Conservation (phyloP, 805 yeast species). For the Starmerella bombi region DNA sequence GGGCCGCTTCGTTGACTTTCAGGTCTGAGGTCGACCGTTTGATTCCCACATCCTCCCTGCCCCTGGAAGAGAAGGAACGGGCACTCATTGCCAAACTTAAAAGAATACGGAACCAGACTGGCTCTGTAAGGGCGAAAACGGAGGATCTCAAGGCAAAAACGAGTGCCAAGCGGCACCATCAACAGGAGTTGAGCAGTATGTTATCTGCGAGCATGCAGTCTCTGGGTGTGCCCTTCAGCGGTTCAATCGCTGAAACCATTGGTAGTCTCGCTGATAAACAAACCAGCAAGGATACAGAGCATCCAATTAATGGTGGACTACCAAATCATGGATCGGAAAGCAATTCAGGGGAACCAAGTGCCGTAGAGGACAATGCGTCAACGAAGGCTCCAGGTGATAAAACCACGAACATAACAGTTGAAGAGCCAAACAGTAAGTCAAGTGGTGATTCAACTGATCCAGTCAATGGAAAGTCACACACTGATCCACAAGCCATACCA, state of each 20-base stretch:
- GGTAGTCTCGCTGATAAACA: background rate
- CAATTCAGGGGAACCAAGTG: no score
- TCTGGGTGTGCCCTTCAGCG: no score
- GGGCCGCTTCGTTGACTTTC: constrained; percentile 16
- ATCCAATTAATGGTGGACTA: no score
- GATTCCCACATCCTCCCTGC: constrained; percentile 9
- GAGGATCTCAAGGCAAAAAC: background rate
- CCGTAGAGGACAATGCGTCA: background rate
- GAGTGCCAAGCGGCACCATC: background rate
- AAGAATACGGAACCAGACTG: background rate
- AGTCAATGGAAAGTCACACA: no score
- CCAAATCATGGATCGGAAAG: no score
- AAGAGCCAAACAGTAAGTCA: no score
- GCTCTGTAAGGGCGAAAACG: background rate
- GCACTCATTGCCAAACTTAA: constrained; percentile 10
- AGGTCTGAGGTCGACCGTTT: constrained; percentile 12
- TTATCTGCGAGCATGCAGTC: background rate
- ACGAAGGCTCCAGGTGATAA: background rate
- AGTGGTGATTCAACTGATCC: no score
- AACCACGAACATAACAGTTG: background rate
- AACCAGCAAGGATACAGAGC: background rate
- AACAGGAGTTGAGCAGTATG: background rate
- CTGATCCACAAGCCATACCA: no score
- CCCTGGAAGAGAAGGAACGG: constrained; percentile 5
- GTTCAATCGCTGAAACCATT: no score